These are phyloP conservation scores for Pichia insulana DNA, from an alignment of 805 yeast genomes.

Conservation along the genomic window DNA sequence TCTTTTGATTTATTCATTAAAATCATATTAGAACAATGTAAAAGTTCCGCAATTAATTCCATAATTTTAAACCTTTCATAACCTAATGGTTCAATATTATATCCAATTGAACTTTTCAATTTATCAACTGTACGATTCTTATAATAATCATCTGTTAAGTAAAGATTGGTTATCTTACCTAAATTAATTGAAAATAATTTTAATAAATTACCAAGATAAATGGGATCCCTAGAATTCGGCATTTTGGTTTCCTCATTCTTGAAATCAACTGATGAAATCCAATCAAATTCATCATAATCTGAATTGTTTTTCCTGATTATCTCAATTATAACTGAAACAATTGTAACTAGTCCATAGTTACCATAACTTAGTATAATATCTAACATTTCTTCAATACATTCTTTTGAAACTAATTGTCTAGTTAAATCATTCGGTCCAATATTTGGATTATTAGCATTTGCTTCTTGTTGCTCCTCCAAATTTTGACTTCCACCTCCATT, in stretches of 20 bases:
- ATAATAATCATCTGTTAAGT: conserved; percentile 24
- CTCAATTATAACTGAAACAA: conserved; percentile 90
- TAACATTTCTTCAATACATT: conserved; percentile 57
- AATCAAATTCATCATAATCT: conserved; percentile 64
- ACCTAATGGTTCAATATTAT: conserved; percentile 62
- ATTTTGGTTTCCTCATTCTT: conserved; percentile 35
- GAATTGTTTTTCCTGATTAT: conserved; percentile 90
- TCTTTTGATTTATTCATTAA: conserved; percentile 63
- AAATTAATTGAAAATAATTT: conserved; percentile 52
- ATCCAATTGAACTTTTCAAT: conserved; percentile 47
- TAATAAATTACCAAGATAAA: conserved; percentile 80
- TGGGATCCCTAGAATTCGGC: conserved; percentile 85
- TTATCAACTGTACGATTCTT: conserved; percentile 6
- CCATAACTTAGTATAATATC: conserved; percentile 72
- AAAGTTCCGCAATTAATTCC: conserved; percentile 84
- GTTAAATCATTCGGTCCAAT: conserved; percentile 95
- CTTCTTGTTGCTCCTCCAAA: conserved; percentile 49
- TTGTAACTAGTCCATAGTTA: conserved; percentile 74
- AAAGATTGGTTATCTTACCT: conserved; percentile 24
- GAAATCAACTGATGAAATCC: conserved; percentile 22
- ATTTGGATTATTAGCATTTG: conserved; percentile 56
- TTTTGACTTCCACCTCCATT: conserved; percentile 6
- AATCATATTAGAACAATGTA: conserved; percentile 95
- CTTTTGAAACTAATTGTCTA: conserved; percentile 73
- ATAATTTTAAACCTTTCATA: conserved; percentile 84